These are phyloP conservation scores for Pleurotus sapidus DNA, from an alignment of 768 basidiomycete genomes.

Conservation along the genomic window DNA sequence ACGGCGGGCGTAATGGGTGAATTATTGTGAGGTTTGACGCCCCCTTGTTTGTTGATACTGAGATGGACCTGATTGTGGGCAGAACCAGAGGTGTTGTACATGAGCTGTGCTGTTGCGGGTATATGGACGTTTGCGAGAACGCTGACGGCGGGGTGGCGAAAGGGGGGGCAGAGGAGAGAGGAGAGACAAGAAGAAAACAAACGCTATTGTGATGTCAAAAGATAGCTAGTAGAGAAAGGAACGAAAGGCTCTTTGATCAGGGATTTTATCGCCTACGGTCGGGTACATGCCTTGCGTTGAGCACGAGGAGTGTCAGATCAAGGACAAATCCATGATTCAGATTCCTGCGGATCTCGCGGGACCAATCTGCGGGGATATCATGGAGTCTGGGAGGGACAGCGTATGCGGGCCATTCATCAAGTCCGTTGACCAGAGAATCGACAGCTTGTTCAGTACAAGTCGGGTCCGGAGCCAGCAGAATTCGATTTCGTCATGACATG, in stretches of 20 bases:
- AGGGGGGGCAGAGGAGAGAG: slow-evolving; percentile 14
- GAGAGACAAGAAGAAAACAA: slow-evolving; percentile 16
- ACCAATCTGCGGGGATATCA: slow-evolving; percentile 29
- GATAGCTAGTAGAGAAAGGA: slow-evolving; percentile 10
- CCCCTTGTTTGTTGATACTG: slow-evolving; percentile 4
- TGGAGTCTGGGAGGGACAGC: slow-evolving; percentile 19
- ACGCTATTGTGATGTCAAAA: slow-evolving; percentile 11
- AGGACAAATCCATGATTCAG: slow-evolving; percentile 14
- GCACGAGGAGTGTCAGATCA: slow-evolving; percentile 36
- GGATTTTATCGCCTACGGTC: slow-evolving; percentile 25
- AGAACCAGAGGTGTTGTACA: slow-evolving; percentile 10
- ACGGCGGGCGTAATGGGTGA: slow-evolving; percentile 43
- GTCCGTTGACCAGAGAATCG: slow-evolving; percentile 12
- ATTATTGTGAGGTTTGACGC: neutral
- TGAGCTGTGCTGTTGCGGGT: slow-evolving; percentile 9
- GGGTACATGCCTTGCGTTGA: slow-evolving; percentile 32
- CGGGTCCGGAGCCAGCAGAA: neutral
- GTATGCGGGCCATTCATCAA: slow-evolving; percentile 12
- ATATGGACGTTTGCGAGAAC: slow-evolving; percentile 7
- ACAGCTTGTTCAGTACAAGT: neutral
- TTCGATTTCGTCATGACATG: neutral
- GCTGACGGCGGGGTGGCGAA: neutral
- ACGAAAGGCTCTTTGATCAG: slow-evolving; percentile 16
- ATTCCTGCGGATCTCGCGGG: slow-evolving; percentile 10
- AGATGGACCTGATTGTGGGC: slow-evolving; percentile 9